These are phyloP conservation scores for Fusarium miscanthi DNA, from an alignment of 2,329 filamentous ascomycete species.

Conservation along the genomic window DNA sequence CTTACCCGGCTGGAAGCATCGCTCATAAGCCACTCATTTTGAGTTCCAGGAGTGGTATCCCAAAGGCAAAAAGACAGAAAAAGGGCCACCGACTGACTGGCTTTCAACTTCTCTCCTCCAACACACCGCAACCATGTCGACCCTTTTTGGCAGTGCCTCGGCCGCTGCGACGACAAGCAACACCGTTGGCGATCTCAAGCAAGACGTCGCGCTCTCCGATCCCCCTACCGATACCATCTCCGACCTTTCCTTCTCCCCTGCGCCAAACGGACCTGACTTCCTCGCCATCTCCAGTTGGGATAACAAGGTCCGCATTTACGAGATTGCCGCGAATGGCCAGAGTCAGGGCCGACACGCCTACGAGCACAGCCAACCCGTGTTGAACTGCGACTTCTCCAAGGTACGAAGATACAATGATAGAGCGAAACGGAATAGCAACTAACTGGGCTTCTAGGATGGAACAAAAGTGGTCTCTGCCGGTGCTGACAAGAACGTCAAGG, in stretches of 20 bases:
- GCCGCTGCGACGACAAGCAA: slow-evolving; percentile 66
- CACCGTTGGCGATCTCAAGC: slow-evolving; percentile 89
- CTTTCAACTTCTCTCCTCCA: slow-evolving; percentile 9
- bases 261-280: slow-evolving; percentile 70
- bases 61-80: not conserved
- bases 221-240: slow-evolving; percentile 92
- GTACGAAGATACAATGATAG: slow-evolving; percentile 60
- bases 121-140: slow-evolving; percentile 66
- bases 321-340: slow-evolving; percentile 81
- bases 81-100: slow-evolving; percentile 8
- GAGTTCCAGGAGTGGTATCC: not conserved
- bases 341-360: slow-evolving; percentile 88
- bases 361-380: slow-evolving; percentile 85
- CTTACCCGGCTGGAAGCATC: not conserved
- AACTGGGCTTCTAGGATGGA: slow-evolving; percentile 74
- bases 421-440: not conserved
- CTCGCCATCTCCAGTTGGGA: slow-evolving; percentile 96
- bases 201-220: slow-evolving; percentile 82
- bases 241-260: slow-evolving; percentile 83
- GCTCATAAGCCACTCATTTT: not conserved
- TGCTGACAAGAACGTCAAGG: slow-evolving; percentile 89
- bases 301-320: slow-evolving; percentile 97
- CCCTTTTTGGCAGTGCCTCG: slow-evolving; percentile 67
- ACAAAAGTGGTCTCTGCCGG: slow-evolving; percentile 87
- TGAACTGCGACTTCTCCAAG: slow-evolving; percentile 89